These are phyloP conservation scores for Penicillium roqueforti DNA, from an alignment of 495 filamentous ascomycete genomes.

Conservation along the genomic window DNA sequence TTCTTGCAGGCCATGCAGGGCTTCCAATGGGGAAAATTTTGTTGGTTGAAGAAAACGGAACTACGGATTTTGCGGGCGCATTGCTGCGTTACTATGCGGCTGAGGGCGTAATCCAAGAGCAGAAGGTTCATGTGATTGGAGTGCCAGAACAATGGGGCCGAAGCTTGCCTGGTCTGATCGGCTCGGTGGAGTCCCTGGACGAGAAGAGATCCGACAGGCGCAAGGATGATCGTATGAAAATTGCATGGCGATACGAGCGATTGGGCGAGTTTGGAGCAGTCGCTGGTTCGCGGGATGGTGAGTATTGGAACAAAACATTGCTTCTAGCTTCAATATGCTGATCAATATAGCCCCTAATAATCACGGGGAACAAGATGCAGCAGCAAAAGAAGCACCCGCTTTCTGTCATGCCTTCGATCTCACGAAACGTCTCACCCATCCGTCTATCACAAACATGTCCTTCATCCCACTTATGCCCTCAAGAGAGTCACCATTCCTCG, in stretches of 20 bases:
- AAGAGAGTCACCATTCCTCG: constrained; percentile 57
- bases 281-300: constrained; percentile 52
- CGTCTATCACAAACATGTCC: constrained; percentile 50
- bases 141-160: constrained; percentile 73
- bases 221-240: constrained; percentile 83
- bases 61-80: constrained; percentile 86
- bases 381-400: constrained; percentile 27
- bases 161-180: constrained; percentile 72
- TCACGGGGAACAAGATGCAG: constrained; percentile 24
- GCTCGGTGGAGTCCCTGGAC: constrained; percentile 43
- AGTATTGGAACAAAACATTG: constrained; percentile 12
- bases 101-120: constrained; percentile 88
- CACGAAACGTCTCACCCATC: constrained; percentile 70
- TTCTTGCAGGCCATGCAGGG: constrained; percentile 86
- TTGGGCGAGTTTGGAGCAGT: constrained; percentile 62
- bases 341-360: constrained; percentile 24
- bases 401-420: constrained; percentile 94
- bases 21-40: constrained; percentile 76
- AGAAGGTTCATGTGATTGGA: constrained; percentile 80
- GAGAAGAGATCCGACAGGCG: constrained; percentile 37
- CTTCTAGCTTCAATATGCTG: constrained; percentile 11
- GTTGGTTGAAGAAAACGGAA: constrained; percentile 86
- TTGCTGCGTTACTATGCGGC: constrained; percentile 87
- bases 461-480: constrained; percentile 52
- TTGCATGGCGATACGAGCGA: constrained; percentile 94